Base-by-base conservation (phyloP, 2,329 filamentous ascomycete genomes). In the Alternaria brassicae region DNA sequence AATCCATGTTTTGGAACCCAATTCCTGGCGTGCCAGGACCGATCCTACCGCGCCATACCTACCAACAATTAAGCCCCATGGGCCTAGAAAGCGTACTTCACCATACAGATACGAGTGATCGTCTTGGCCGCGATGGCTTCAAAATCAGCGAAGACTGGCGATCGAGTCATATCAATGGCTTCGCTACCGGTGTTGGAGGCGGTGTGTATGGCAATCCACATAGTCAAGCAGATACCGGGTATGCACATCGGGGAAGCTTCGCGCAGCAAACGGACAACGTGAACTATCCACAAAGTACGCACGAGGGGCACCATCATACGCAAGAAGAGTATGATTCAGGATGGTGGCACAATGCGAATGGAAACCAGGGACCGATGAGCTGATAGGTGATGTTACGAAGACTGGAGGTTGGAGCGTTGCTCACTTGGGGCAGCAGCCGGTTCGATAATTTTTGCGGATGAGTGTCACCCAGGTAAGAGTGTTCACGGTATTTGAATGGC, bases 11-110 rank as follows among this genome's bases (percentile, higher is more conserved):
- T 51, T 72, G 71, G 80, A 78, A 77, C 12, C 79, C 80, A 0
- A 77, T 81, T 12, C 73, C 76, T 1, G 75, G 75, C 2, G 71
- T 80, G 54, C 77, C 73, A 49, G 75, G 78, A 7, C 79, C 80
- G 3, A 73, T 77, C 6, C 49, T 76, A 0, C 69, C 69, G 1
- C 64, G 71, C n/a, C 70, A 60, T 39, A 71, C 56, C 34, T 71
- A 68, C 56, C 61, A 65, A 25, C 68, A 71, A 27, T 58, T 69
- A 13, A 68, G 70, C 17, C 74, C 74, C 3, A 78, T 79, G 76
- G 76, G 74, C 12, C 42, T 78, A 7, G 69, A 73, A n/a, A 74
- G 64, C 28, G 73, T 78, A 50, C 62, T 78, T 45, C 56, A 71
- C 54, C 51, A 53, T 7, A 58, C 60, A 5, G 66, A 77, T 28